phyloP scores from a whole-genome alignment of 1,139 yeast species.

The Blastobotrys persicus region DNA sequence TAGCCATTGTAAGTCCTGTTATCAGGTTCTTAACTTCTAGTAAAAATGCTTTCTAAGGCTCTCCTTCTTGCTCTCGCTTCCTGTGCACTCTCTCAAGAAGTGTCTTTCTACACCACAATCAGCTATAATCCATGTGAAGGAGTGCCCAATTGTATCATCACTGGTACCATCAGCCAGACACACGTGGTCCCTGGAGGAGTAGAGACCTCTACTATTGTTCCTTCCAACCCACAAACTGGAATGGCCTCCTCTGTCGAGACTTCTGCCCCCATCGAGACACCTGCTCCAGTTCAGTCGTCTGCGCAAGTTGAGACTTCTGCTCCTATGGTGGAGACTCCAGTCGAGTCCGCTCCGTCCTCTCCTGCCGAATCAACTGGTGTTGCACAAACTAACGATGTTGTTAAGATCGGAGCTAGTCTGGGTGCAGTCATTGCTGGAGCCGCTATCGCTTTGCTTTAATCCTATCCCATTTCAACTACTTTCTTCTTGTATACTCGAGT shows the following conservation, averaged over 20 bases:
- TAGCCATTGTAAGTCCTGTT: background rate
- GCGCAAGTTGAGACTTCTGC: background rate
- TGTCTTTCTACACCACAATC: background rate
- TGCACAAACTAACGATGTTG: conserved; percentile 3
- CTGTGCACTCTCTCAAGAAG: background rate
- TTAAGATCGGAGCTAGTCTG: background rate
- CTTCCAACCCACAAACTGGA: background rate
- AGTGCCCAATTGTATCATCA: conserved; percentile 4
- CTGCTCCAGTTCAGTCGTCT: background rate
- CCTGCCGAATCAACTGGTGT: background rate
- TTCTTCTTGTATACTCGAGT: no score
- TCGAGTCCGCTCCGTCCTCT: background rate
- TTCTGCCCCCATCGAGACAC: conserved; percentile 3
- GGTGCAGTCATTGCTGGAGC: conserved; percentile 2
- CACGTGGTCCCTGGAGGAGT: background rate
- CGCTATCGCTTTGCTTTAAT: background rate
- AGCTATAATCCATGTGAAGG: conserved; percentile 3
- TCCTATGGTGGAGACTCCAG: background rate
- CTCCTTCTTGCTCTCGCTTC: background rate
- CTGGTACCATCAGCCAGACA: conserved; percentile 1
- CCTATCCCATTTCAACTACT: no score
- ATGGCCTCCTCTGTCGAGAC: background rate
- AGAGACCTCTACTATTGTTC: background rate
- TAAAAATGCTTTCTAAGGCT: background rate
- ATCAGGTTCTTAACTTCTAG: background rate